Evolutionary conservation across 371 early-diverging fungal species (phyloP).

Genomic region (Mucor velutinosus): DNA sequence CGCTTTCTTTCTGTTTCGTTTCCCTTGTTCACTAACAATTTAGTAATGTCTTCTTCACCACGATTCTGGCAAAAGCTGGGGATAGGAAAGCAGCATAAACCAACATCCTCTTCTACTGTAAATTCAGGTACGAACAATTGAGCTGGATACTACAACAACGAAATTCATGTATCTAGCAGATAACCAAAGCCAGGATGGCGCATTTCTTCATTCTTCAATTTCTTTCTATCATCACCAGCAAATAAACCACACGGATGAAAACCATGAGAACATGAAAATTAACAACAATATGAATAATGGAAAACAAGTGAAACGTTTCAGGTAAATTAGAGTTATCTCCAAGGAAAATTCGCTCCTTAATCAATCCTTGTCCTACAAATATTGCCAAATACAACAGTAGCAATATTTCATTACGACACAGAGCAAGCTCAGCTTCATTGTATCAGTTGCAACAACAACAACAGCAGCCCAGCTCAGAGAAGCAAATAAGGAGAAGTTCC

Average conservation of each 20-base stretch:
- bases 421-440: conserved; percentile 22
- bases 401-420: conserved; percentile 11
- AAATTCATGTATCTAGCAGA: neutral
- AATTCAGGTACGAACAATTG: conserved; percentile 1
- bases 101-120: neutral
- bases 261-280: neutral
- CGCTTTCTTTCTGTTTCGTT: neutral
- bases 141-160: neutral
- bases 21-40: neutral
- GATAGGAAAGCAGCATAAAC: conserved; percentile 32
- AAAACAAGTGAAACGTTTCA: conserved; percentile 27
- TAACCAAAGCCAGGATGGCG: neutral
- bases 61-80: conserved; percentile 48
- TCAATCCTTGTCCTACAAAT: conserved; percentile 1
- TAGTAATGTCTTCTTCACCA: conserved; percentile 23
- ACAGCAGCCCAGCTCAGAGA: neutral
- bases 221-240: conserved; percentile 6
- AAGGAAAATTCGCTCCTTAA: neutral
- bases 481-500: conserved; percentile 1
- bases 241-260: neutral
- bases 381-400: conserved; percentile 3
- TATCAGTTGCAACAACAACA: conserved; percentile 2
- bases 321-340: conserved; percentile 10
- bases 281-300: conserved; percentile 3
- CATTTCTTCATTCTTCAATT: conserved; percentile 4